Evolutionary conservation across 2,329 filamentous ascomycete genomes (phyloP), one percentile per base, ranked within the genome.

Genomic region (Diaporthe eres): DNA sequence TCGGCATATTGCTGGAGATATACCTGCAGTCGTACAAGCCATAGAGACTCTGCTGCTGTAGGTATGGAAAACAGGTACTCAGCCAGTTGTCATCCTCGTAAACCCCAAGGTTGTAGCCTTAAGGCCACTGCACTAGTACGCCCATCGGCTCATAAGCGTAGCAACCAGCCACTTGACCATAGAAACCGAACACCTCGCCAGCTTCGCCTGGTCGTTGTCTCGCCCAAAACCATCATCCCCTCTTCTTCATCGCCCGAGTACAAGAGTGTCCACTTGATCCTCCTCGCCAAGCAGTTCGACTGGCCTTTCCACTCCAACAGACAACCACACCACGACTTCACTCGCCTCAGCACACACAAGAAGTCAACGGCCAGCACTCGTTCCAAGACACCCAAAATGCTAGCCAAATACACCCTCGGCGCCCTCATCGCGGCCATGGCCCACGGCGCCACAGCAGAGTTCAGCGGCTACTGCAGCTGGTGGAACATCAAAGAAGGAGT

Each of bases 381-480:
- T 7, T 3, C 39, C 58, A 61, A 44, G 22, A 6, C n/a, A 71
- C 19, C 2, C 22, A 39, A 22, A 42, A 71, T 71, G 63, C 25
- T 39, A 5, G 2, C 31, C 63, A 53, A 17, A 4, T 25, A 22
- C 55, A 8, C 22, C n/a, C 15, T 31, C 15, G 17, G 25, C 5
- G n/a, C 37, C 3, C 4, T n/a, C 28, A 31, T 44, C 28, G 31
- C 63, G 28, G 31, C 31, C n/a, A 19, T 28, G 31, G 13, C 13
- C 42, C 44, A 19, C 15, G 31, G 9, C 13, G 44, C 47, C n/a
- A 22, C 49, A 25, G 53, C 72, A 19, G 12, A 19, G 6, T 74
- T 74, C 34, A 71, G 49, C n/a, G 25, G 10, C 5, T 22, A 12
- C 19, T 74, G 72, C 63, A 61, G 63, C 63, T 37, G 57, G 31